Conservation (phyloP, 78 protist species). For the Dictyostelium purpureum region DNA sequence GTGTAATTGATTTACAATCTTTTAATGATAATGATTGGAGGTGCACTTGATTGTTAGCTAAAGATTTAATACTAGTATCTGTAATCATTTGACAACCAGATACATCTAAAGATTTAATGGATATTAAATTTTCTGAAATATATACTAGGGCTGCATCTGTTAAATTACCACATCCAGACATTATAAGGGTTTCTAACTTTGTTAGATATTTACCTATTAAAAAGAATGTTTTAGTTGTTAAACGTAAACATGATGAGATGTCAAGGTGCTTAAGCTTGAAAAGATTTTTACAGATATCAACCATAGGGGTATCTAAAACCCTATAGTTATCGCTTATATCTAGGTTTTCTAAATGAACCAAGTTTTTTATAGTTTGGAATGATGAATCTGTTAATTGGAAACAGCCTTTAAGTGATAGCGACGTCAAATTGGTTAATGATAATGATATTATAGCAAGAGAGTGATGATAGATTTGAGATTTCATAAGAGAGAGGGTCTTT, state of each 20-base stretch:
- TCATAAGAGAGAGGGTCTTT: conserved; percentile 7
- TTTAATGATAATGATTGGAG: conserved; percentile 14
- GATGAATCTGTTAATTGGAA: conserved; percentile 49
- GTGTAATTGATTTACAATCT: conserved; percentile 58
- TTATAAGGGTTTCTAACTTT: neutral
- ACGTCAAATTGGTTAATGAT: conserved; percentile 10
- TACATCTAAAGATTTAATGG: neutral
- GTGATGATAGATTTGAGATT: conserved; percentile 58
- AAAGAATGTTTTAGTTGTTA: conserved; percentile 57
- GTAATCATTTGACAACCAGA: conserved; percentile 22
- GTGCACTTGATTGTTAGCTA: conserved; percentile 36
- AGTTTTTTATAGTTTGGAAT: neutral
- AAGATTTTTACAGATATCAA: conserved; percentile 32
- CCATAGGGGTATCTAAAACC: conserved; percentile 50
- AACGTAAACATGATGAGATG: conserved; percentile 34
- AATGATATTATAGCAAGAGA: neutral
- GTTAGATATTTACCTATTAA: conserved; percentile 37
- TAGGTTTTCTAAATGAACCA: conserved; percentile 20
- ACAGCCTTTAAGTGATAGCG: conserved; percentile 31
- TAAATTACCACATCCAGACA: conserved; percentile 40
- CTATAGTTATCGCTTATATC: conserved; percentile 48
- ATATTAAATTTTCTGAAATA: conserved; percentile 27
- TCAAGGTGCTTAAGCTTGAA: conserved; percentile 1
- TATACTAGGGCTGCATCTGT: conserved; percentile 22
- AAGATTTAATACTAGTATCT: conserved; percentile 13